Percentiles rank a stretch among this genome's conserved stretches.
phyloP scores from a whole-genome alignment of 1,284 basidiomycete species.

The Tilletia setariae region DNA sequence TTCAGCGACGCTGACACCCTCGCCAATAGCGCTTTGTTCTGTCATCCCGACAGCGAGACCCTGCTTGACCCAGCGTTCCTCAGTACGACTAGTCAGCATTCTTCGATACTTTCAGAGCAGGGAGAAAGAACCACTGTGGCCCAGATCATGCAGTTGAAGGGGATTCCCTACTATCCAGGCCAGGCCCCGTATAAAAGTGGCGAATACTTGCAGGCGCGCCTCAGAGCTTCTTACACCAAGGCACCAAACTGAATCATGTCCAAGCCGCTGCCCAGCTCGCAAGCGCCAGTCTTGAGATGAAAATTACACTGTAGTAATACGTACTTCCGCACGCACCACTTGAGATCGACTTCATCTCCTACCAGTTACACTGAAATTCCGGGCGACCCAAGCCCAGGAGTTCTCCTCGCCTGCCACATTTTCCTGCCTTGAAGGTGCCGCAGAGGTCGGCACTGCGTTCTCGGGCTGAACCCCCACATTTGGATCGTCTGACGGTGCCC shows the following conservation, averaged over 20 bases:
- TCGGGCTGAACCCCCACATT: neutral
- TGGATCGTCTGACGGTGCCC: neutral
- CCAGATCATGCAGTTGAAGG: neutral
- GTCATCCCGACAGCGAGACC: conserved; percentile 39
- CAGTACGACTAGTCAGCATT: neutral
- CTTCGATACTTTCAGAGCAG: neutral
- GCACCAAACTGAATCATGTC: no score
- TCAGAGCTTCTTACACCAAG: neutral
- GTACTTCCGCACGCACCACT: no score
- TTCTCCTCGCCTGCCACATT: neutral
- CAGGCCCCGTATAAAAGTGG: neutral
- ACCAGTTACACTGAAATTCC: conserved; percentile 3
- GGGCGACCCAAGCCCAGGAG: conserved; percentile 10
- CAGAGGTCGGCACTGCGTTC: neutral
- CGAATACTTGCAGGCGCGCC: conserved; percentile 11
- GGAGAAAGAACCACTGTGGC: neutral
- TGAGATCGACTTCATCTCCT: no score
- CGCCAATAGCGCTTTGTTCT: conserved; percentile 33
- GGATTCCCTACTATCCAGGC: neutral
- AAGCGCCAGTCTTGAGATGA: neutral
- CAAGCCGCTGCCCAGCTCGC: neutral
- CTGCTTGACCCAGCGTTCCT: conserved; percentile 25
- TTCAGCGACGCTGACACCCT: neutral
- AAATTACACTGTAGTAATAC: no score
- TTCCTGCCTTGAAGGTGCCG: neutral